phyloP scores from a whole-genome alignment of 2,329 filamentous ascomycete species.

The Geoglossum cookeanum region DNA sequence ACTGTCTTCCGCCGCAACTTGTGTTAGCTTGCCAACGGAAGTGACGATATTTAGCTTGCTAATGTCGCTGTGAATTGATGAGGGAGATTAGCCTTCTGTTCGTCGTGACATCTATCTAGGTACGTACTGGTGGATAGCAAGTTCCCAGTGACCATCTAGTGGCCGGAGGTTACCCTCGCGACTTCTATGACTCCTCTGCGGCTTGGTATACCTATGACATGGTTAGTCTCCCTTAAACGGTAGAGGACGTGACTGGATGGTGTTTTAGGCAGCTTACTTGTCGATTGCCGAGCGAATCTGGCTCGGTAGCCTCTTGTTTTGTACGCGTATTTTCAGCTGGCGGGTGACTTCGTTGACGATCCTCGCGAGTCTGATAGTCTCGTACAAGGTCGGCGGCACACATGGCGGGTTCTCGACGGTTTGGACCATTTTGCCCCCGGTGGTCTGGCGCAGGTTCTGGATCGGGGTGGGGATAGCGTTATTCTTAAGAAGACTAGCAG shows the following conservation, averaged over 20 bases:
- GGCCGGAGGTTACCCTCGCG: background rate
- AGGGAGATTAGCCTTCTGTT: background rate
- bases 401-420: background rate
- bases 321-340: background rate
- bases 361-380: background rate
- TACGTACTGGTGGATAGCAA: background rate
- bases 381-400: background rate
- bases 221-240: background rate
- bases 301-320: background rate
- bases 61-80: background rate
- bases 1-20: background rate
- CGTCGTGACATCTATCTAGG: background rate
- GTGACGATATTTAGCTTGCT: background rate
- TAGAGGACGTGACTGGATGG: background rate
- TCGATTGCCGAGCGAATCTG: background rate
- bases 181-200: background rate
- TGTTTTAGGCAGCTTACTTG: background rate
- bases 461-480: no score
- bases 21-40: background rate
- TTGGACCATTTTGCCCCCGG: background rate
- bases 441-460: background rate
- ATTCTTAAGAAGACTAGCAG: background rate
- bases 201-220: background rate
- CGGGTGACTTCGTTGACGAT: conserved; percentile 1
- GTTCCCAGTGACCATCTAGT: background rate